A percentile compares a stretch with the other conserved stretches of the same genome.
These are phyloP conservation scores for Rhodotorula sp. DNA, from an alignment of 1,284 basidiomycete genomes.

Conservation along the genomic window DNA sequence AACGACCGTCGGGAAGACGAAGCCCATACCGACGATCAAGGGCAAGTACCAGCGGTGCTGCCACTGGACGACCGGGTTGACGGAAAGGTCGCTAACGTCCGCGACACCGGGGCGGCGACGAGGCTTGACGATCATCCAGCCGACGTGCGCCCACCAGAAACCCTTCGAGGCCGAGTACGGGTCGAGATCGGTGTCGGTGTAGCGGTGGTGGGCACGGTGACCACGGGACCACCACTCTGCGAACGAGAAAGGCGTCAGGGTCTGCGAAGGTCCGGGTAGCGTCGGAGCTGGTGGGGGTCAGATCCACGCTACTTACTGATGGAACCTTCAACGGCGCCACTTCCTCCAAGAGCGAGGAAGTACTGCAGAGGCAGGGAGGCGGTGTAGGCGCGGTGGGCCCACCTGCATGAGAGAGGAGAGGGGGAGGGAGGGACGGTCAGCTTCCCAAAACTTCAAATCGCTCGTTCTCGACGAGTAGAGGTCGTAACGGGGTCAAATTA, in stretches of 20 bases:
- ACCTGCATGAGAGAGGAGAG: conserved; percentile 46
- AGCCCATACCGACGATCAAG: conserved; percentile 69
- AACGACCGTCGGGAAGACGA: conserved; percentile 70
- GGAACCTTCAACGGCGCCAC: conserved; percentile 83
- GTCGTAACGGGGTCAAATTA: too few relatives aligned
- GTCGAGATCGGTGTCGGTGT: conserved; percentile 93
- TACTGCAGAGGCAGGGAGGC: conserved; percentile 78
- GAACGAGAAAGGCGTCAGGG: not conserved
- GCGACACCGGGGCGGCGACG: conserved; percentile 81
- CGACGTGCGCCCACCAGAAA: conserved; percentile 69
- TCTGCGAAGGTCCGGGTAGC: not conserved
- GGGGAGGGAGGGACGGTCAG: not conserved
- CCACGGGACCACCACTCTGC: conserved; percentile 87
- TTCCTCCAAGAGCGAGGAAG: conserved; percentile 70
- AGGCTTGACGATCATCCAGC: conserved; percentile 92
- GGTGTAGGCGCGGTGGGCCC: conserved; percentile 89
- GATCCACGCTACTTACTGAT: conserved; percentile 52
- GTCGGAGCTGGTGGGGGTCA: not conserved
- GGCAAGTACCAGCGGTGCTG: conserved; percentile 78
- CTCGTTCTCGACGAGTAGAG: too few relatives aligned
- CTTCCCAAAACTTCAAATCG: too few relatives aligned
- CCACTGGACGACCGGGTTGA: conserved; percentile 75
- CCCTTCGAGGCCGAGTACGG: conserved; percentile 89
- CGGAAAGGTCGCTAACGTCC: conserved; percentile 78
- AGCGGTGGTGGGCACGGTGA: conserved; percentile 88